phyloP scores from a whole-genome alignment of 1,139 yeast genomes.

The Candida labiduridarum region DNA sequence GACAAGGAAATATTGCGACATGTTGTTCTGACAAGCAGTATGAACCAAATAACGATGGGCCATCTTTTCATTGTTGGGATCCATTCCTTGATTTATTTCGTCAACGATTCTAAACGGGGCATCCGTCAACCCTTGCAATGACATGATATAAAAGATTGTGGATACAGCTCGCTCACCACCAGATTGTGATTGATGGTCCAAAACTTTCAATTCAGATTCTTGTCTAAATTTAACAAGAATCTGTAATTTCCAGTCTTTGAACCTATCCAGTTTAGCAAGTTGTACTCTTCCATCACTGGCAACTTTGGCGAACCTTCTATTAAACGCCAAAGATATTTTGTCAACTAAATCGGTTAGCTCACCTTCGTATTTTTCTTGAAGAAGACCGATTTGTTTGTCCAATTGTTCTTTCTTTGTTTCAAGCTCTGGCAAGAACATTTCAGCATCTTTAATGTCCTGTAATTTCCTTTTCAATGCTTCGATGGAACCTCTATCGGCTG shows the following conservation, averaged over 20 bases:
- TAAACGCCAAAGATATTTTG: conserved; percentile 63
- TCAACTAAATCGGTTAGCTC: conserved; percentile 52
- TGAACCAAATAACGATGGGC: conserved; percentile 88
- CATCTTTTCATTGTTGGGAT: conserved; percentile 84
- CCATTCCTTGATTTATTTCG: conserved; percentile 99
- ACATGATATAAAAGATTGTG: conserved; percentile 86
- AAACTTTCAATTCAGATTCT: conserved; percentile 63
- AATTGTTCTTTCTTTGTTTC: conserved; percentile 25
- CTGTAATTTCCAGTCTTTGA: conserved; percentile 79
- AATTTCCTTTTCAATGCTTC: conserved; percentile 33
- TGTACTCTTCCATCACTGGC: conserved; percentile 86
- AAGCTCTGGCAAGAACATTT: conserved; percentile 37
- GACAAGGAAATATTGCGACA: conserved; percentile 82
- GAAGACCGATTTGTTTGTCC: conserved; percentile 38
- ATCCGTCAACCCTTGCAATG: conserved; percentile 85
- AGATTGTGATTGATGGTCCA: conserved; percentile 87
- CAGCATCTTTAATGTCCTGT: conserved; percentile 32
- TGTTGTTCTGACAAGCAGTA: conserved; percentile 67
- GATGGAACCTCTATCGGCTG: conserved; percentile 43
- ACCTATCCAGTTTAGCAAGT: conserved; percentile 55
- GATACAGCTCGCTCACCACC: conserved; percentile 99
- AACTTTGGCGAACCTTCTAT: conserved; percentile 66
- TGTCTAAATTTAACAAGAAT: conserved; percentile 86
- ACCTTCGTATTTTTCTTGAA: conserved; percentile 58
- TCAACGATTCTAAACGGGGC: conserved; percentile 97